phyloP scores from a whole-genome alignment of 2,329 filamentous ascomycete genomes.

The Talaromyces sp. region DNA sequence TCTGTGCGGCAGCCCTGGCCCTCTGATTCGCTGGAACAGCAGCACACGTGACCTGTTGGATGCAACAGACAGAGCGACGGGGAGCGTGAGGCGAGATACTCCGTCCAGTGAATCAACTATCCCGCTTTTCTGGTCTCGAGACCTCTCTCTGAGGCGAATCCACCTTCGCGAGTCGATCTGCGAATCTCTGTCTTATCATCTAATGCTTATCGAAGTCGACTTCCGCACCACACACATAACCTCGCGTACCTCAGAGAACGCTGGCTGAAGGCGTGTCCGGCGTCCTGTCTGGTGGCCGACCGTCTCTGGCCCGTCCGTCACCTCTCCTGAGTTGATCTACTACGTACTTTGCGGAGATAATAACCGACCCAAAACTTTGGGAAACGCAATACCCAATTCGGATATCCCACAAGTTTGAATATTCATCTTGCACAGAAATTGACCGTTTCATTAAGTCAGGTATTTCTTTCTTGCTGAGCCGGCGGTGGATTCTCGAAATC shows the following conservation, averaged over 20 bases:
- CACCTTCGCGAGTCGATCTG: constrained; percentile 6
- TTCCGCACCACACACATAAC: not conserved
- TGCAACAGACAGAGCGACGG: not conserved
- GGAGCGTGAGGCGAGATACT: constrained; percentile 10
- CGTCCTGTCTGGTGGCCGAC: constrained; percentile 14
- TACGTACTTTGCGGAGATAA: constrained; percentile 1
- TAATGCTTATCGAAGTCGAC: not conserved
- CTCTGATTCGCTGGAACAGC: not conserved
- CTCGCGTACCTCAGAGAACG: not conserved
- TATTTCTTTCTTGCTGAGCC: not conserved
- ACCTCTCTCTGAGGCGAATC: constrained; percentile 2
- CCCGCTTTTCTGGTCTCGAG: constrained; percentile 3
- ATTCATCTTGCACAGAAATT: constrained; percentile 4
- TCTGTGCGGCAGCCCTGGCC: not conserved
- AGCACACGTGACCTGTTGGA: not conserved
- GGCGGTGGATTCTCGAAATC: not conserved
- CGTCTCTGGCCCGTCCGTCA: constrained; percentile 13
- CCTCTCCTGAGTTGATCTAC: constrained; percentile 9
- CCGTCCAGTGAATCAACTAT: constrained; percentile 4
- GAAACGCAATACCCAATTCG: not conserved
- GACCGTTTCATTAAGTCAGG: not conserved
- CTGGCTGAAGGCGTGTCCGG: constrained; percentile 16
- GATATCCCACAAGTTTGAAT: not conserved
- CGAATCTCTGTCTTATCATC: constrained; percentile 8
- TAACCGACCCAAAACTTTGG: not conserved